Base-by-base conservation (phyloP, 2,329 filamentous ascomycete genomes). In the Colletotrichum sp. region DNA sequence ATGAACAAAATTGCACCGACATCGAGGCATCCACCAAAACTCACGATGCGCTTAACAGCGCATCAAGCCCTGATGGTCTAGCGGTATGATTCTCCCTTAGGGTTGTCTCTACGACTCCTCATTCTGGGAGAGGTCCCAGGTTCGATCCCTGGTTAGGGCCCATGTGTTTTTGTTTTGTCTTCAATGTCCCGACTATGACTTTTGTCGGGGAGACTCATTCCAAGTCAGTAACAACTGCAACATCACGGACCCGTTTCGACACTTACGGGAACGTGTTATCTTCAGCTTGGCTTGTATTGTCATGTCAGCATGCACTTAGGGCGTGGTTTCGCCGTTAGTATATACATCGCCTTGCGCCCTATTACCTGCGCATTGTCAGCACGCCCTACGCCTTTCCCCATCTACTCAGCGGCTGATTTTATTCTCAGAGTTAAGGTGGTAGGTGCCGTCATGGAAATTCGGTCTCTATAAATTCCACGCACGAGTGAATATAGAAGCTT, bases 401-500 rank as follows among this genome's bases (percentile, higher is more conserved):
- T 51, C 43, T 2, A 21, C n/a, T 51, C 13, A 51, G 5, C 33
- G 43, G 43, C 9, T 3, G 11, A 47, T 18, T 6, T 47, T 4
- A 21, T 33, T 33, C 18, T n/a, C 38, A 47, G 18, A 47, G 9
- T 21, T 21, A 11, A 11, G n/a, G 7, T 51, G 6, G 2, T 21
- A 7, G n/a, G 43, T 0, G 43, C 8, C 43, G 43, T 51, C 18
- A 47, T 21, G 6, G 18, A 47, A n/a, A 9, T n/a, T 47, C 0
- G 12, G 38, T 13, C n/a, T 24, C 2, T 2, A 51, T 51, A 21
- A 47, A 13, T 51, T 24, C 6, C n/a, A 51, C n/a, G n/a, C 2
- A 1, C 6, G 6, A 8, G 7, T 0, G 2, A 13, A 4, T 21
- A 13, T 0, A 4, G 11, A 51, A 21, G 11, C 3, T 0, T 51